A percentile compares a stretch with the other conserved stretches of the same genome.
phyloP scores from a whole-genome alignment of 208 protist genomes.

The Eutreptiella sp. region DNA sequence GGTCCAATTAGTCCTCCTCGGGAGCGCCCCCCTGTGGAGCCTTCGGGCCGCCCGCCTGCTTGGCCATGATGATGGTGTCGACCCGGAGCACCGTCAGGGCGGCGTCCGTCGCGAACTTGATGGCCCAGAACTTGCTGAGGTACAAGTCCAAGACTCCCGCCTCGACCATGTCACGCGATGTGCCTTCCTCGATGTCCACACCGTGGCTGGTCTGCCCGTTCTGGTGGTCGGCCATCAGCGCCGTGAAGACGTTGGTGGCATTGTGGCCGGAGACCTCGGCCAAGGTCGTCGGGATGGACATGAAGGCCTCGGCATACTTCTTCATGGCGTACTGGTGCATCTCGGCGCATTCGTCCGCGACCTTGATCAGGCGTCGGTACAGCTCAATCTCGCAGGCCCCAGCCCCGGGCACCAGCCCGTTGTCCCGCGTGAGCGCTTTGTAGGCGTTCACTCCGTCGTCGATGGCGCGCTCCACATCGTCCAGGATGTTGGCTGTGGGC shows the following conservation, averaged over 20 bases:
- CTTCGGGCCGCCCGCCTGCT: slow-evolving; percentile 93
- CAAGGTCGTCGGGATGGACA: slow-evolving; percentile 93
- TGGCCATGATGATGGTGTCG: slow-evolving; percentile 96
- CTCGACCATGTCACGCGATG: slow-evolving; percentile 66
- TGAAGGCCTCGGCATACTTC: slow-evolving; percentile 94
- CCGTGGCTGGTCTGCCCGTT: slow-evolving; percentile 76
- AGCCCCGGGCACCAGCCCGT: slow-evolving; percentile 91
- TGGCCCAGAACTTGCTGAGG: slow-evolving; percentile 82
- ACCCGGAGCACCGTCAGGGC: slow-evolving; percentile 91
- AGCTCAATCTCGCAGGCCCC: slow-evolving; percentile 93
- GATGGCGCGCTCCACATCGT: slow-evolving; percentile 92
- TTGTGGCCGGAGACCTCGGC: slow-evolving; percentile 96
- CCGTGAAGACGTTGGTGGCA: slow-evolving; percentile 87
- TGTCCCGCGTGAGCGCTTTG: slow-evolving; percentile 87
- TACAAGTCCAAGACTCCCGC: slow-evolving; percentile 86
- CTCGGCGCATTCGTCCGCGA: slow-evolving; percentile 78
- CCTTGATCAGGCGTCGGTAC: slow-evolving; percentile 52
- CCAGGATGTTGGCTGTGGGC: slow-evolving; percentile 94
- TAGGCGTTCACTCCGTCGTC: slow-evolving; percentile 98
- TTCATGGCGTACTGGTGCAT: slow-evolving; percentile 98
- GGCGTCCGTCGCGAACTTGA: slow-evolving; percentile 90
- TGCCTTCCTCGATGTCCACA: slow-evolving; percentile 82
- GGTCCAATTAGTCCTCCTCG: slow-evolving; percentile 66
- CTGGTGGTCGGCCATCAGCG: slow-evolving; percentile 90
- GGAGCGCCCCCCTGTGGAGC: slow-evolving; percentile 65